Conservation (phyloP, 2,329 filamentous ascomycete species). For the Pseudogymnoascus sp. region DNA sequence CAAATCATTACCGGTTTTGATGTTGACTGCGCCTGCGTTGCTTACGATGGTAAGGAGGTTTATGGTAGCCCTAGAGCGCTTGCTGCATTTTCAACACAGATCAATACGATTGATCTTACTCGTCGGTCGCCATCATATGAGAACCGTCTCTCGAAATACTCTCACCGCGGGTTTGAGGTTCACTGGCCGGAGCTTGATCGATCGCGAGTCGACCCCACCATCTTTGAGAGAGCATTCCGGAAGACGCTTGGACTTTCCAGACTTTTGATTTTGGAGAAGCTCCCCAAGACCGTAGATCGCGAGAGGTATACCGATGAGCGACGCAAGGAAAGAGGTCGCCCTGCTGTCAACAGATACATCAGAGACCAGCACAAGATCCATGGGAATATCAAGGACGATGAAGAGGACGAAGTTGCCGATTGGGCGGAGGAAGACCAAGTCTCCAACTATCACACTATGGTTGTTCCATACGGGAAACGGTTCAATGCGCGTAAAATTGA, state of each 20-base stretch:
- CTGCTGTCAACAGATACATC: conserved; percentile 38
- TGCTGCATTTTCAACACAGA: conserved; percentile 71
- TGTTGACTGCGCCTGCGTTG: conserved; percentile 74
- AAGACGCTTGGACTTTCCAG: conserved; percentile 70
- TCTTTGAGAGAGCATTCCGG: conserved; percentile 73
- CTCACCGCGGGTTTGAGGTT: conserved; percentile 74
- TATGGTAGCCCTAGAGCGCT: conserved; percentile 71
- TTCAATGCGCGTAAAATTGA: conserved; percentile 66
- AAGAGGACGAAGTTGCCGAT: conserved; percentile 75
- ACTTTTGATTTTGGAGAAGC: conserved; percentile 68
- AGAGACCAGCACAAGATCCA: conserved; percentile 35
- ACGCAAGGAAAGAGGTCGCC: conserved; percentile 63
- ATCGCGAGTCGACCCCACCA: conserved; percentile 71
- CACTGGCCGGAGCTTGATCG: conserved; percentile 71
- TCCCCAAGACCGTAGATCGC: conserved; percentile 60
- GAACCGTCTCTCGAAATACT: conserved; percentile 78
- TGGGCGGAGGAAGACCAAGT: conserved; percentile 72
- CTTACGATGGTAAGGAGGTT: conserved; percentile 73
- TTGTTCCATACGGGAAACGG: conserved; percentile 55
- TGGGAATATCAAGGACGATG: conserved; percentile 68
- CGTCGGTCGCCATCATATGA: conserved; percentile 81
- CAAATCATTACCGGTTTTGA: conserved; percentile 86
- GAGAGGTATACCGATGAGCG: conserved; percentile 64
- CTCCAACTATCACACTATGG: conserved; percentile 72
- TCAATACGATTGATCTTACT: conserved; percentile 71